Evolutionary conservation across 1,284 basidiomycete genomes (phyloP), one percentile per base, ranked within the genome.

Genomic region (Cryptococcus jaspeensis): DNA sequence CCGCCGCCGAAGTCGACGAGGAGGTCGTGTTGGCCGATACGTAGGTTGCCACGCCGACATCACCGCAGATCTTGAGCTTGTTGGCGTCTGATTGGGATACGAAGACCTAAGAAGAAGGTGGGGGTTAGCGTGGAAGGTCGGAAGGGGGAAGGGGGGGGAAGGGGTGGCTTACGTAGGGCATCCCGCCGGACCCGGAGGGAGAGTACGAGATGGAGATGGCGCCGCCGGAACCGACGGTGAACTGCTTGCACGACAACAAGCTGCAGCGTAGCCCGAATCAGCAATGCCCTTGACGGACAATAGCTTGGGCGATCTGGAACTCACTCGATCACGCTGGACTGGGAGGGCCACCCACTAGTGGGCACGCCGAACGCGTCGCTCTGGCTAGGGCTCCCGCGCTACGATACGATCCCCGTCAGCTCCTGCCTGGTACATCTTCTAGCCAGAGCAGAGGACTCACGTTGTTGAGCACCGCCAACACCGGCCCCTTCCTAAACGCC

Each of bases 381-480:
- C 52, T 70, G 59, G 55, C 59, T 56, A 25, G 72, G 75, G 42
- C 74, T 72, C 37, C 74, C 75, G 40, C 73, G 70, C 69, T 73
- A 13, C 28, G 13, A 16, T 45, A 13, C 35, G 43, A 23, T 15
- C 7, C 18, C 23, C n/a, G 41, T 43, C 51, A 52, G 48, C 36
- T 22, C 32, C 22, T 32, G 18, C 25, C 1, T 18, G 22, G 18
- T 2, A 18, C 16, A 32, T n/a, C n/a, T n/a, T n/a, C n/a, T n/a
- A 36, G 37, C 28, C 35, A 28, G 37, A n/a, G 18, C 32, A 39
- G 39, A 15, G 6, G 11, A 65, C 71, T 65, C 56, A 89, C 84
- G 75, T 88, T 91, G 18, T 89, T 92, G 63, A 90, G 66, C 35
- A 90, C 79, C 13, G 84, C 82, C 51, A 91, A 76, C 6, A 90